phyloP scores from a whole-genome alignment of 345 rosid species.

The Citrus inodora region DNA sequence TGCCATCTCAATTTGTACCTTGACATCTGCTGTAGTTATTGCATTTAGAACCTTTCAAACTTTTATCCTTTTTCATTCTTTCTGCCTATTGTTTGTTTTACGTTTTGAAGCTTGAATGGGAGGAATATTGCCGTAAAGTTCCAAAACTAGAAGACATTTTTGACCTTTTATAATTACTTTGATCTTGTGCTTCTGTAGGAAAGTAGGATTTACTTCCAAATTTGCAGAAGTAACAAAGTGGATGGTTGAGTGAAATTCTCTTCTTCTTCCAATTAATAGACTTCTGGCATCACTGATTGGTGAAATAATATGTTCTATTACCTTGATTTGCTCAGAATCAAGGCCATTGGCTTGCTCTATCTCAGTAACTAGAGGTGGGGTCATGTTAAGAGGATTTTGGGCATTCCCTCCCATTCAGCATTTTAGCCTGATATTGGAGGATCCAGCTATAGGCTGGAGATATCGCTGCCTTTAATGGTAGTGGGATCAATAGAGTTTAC shows the following conservation, averaged over 20 bases:
- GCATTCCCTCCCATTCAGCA: not conserved
- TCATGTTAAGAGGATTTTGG: not conserved
- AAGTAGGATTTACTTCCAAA: not conserved
- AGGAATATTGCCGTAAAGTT: not conserved
- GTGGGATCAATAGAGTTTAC: not conserved
- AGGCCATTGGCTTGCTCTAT: not conserved
- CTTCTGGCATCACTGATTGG: not conserved
- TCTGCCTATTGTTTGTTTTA: not conserved
- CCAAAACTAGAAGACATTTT: not conserved
- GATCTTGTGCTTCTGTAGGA: not conserved
- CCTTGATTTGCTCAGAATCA: not conserved
- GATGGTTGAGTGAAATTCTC: not conserved
- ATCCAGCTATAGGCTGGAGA: not conserved
- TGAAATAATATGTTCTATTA: not conserved
- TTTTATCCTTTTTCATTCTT: not conserved
- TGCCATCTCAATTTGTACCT: constrained; percentile 21
- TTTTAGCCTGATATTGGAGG: not conserved
- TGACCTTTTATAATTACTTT: not conserved
- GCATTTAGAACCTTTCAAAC: not conserved
- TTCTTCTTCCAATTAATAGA: not conserved
- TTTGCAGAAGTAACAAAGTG: not conserved
- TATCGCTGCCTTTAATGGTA: not conserved
- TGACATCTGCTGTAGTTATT: not conserved
- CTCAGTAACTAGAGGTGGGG: not conserved
- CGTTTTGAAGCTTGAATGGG: not conserved